Percentiles rank a stretch among this genome's conserved stretches.
Conservation (phyloP, 176 grass and related monocot genomes). For the Cenchrus purpureus region DNA sequence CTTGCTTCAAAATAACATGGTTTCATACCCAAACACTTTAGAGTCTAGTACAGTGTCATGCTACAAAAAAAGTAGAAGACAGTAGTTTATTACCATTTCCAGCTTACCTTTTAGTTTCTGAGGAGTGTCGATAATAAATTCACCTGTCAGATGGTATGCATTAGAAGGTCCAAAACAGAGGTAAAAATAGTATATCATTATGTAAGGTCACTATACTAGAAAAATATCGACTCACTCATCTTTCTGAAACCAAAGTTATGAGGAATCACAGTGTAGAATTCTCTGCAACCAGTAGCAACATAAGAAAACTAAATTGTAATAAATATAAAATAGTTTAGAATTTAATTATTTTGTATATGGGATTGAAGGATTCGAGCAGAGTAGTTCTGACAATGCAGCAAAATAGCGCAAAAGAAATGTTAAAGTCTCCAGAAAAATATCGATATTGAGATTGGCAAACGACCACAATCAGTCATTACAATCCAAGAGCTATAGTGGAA, state of each 20-base stretch:
- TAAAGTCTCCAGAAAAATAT: not conserved
- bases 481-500: too few species aligned
- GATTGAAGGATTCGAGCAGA: too few species aligned
- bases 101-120: slow-evolving; percentile 84
- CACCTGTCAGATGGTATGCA: slow-evolving; percentile 57
- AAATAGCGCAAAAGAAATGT: not conserved
- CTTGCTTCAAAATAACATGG: slow-evolving; percentile 1
- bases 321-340: slow-evolving; percentile 2
- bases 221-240: slow-evolving; percentile 68
- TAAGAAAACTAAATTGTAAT: not conserved
- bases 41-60: too few species aligned
- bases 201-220: slow-evolving; percentile 25
- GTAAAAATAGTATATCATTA: not conserved
- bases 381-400: too few species aligned
- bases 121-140: slow-evolving; percentile 78
- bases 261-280: slow-evolving; percentile 80
- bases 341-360: not conserved
- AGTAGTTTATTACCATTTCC: slow-evolving; percentile 75
- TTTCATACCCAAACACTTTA: not conserved
- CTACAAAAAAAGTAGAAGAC: not conserved
- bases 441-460: too few species aligned
- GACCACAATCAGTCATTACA: too few species aligned
- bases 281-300: slow-evolving; percentile 34
- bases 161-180: slow-evolving; percentile 9
- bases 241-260: slow-evolving; percentile 95